Evolutionary conservation across 1,284 basidiomycete genomes (phyloP).

Genomic region (Moniliophthora roreri): DNA sequence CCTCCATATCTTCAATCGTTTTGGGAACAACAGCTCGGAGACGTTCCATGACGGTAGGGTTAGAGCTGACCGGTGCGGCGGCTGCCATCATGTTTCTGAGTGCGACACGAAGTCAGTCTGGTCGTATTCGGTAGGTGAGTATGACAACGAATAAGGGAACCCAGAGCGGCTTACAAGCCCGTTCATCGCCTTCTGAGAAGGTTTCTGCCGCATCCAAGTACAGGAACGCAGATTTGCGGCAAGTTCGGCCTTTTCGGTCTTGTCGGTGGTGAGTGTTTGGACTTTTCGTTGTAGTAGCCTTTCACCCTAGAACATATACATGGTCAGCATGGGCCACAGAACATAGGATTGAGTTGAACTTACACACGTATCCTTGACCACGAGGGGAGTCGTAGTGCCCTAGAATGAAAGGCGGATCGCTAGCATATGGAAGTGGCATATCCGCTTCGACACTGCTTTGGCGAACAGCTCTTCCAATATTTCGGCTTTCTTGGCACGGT

Average conservation of each 20-base stretch:
- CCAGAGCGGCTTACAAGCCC: conserved; percentile 19
- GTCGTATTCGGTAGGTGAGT: too few relatives aligned
- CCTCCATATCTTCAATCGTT: too few relatives aligned
- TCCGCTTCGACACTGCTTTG: conserved; percentile 10
- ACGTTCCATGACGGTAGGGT: too few relatives aligned
- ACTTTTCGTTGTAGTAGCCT: conserved; percentile 1
- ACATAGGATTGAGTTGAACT: neutral
- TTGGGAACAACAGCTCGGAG: too few relatives aligned
- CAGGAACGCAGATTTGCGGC: conserved; percentile 15
- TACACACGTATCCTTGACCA: neutral
- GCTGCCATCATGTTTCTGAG: neutral
- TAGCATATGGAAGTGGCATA: neutral
- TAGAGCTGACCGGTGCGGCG: neutral
- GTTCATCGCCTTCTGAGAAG: conserved; percentile 29
- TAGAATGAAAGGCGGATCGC: conserved; percentile 1
- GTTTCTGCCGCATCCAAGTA: conserved; percentile 25
- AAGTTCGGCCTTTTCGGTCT: conserved; percentile 8
- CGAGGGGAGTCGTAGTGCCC: conserved; percentile 2
- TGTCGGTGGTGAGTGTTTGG: neutral
- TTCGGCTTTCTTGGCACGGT: conserved; percentile 2
- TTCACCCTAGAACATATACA: neutral
- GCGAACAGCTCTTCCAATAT: conserved; percentile 5
- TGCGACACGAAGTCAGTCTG: neutral
- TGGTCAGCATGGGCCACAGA: neutral
- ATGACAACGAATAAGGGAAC: neutral